A percentile compares a stretch with the other conserved stretches of the same genome.
Conservation (phyloP, 1,284 basidiomycete species). For the Sphagnurus paluster region DNA sequence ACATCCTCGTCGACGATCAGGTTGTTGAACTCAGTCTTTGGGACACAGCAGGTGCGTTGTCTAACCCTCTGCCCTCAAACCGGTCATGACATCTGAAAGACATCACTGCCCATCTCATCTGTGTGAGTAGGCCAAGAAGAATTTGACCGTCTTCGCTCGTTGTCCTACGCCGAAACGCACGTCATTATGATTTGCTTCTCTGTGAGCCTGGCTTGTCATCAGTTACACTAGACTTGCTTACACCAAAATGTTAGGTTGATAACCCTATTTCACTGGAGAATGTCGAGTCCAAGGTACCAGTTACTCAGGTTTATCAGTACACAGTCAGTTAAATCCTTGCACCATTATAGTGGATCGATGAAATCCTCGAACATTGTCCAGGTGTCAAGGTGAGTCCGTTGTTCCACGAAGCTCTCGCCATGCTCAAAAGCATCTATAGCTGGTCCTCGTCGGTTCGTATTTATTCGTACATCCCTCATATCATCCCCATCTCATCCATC, state of each 20-base stretch:
- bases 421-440: slow-evolving; percentile 37
- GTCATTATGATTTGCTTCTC: slow-evolving; percentile 95
- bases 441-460: slow-evolving; percentile 83
- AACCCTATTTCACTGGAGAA: slow-evolving; percentile 92
- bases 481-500: slow-evolving; percentile 7
- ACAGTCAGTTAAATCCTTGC: slow-evolving; percentile 2
- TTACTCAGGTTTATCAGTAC: slow-evolving; percentile 7
- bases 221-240: not conserved
- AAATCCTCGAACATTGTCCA: slow-evolving; percentile 87
- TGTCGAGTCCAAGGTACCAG: slow-evolving; percentile 80
- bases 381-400: slow-evolving; percentile 78
- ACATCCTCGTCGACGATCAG: slow-evolving; percentile 80
- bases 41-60: slow-evolving; percentile 88
- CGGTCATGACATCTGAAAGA: slow-evolving; percentile 7
- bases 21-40: slow-evolving; percentile 89
- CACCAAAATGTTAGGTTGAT: slow-evolving; percentile 61
- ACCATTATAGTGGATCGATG: slow-evolving; percentile 76
- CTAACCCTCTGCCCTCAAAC: not conserved
- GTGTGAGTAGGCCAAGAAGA: slow-evolving; percentile 83
- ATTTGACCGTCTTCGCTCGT: slow-evolving; percentile 87
- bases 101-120: not conserved
- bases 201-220: slow-evolving; percentile 41
- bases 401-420: slow-evolving; percentile 3
- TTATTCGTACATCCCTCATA: not conserved
- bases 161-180: slow-evolving; percentile 95